Evolutionary conservation across 1,284 basidiomycete genomes (phyloP).

Genomic region (Cronartium ribicola): DNA sequence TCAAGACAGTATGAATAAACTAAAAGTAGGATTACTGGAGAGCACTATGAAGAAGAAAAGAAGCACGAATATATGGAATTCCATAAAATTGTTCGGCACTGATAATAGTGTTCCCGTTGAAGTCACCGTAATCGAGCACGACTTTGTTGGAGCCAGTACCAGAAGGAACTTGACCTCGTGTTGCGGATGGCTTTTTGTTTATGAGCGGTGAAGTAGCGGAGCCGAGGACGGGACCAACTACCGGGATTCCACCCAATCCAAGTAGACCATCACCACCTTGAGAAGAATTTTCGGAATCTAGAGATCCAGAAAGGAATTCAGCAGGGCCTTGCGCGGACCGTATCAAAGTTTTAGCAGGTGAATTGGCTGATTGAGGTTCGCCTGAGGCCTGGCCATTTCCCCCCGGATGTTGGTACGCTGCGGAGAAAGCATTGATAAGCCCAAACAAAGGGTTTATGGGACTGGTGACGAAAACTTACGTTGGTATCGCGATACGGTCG

Average conservation of each 20-base stretch:
- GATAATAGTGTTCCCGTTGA: conserved; percentile 1
- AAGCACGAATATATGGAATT: conserved; percentile 2
- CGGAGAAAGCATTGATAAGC: no score
- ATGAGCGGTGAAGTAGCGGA: background rate
- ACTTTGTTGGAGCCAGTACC: background rate
- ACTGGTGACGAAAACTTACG: no score
- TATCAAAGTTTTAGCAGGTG: no score
- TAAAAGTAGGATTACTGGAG: background rate
- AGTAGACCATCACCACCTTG: background rate
- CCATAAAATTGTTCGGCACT: conserved; percentile 1
- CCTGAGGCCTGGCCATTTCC: no score
- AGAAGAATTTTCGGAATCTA: background rate
- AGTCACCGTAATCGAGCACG: conserved; percentile 1
- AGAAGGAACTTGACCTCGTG: background rate
- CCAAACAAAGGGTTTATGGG: no score
- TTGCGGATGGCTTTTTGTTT: background rate
- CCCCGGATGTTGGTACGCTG: no score
- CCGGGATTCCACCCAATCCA: background rate
- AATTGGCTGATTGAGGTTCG: no score
- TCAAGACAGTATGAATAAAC: background rate
- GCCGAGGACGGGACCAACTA: background rate
- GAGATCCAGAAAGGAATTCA: no score
- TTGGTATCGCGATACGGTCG: no score
- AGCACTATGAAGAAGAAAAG: background rate
- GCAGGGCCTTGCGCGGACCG: no score